Conservation (phyloP, 2,329 filamentous ascomycete species). For the Aspergillus sp. region DNA sequence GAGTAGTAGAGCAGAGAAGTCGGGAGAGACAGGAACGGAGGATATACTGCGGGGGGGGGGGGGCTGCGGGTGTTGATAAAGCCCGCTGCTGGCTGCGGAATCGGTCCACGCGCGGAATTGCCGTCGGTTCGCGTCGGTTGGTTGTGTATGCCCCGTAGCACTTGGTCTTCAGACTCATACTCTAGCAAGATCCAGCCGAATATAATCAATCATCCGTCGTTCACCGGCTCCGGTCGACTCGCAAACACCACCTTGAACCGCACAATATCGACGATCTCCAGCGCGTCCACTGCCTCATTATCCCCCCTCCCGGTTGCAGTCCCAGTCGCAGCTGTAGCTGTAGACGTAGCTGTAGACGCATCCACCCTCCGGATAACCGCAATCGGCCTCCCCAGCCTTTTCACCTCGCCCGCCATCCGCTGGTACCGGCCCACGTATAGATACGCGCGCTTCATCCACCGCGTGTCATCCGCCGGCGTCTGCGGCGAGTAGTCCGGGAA, state of each 20-base stretch:
- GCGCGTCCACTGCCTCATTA: conserved; percentile 23
- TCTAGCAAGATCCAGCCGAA: too few relatives aligned
- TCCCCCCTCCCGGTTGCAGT: too few relatives aligned
- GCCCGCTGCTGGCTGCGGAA: too few relatives aligned
- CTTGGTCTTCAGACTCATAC: too few relatives aligned
- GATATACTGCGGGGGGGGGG: too few relatives aligned
- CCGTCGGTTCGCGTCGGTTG: too few relatives aligned
- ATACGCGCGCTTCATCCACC: conserved; percentile 86
- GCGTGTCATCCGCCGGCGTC: conserved; percentile 42
- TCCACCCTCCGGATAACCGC: conserved; percentile 61
- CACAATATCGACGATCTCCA: conserved; percentile 82
- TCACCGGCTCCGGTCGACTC: conserved; percentile 74
- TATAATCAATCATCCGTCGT: conserved; percentile 30
- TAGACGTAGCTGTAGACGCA: conserved; percentile 6
- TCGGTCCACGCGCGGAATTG: too few relatives aligned
- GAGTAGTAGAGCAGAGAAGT: not conserved
- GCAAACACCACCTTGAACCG: conserved; percentile 81
- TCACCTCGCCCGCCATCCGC: conserved; percentile 78
- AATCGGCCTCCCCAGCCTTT: conserved; percentile 69
- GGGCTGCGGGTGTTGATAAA: too few relatives aligned
- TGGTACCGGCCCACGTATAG: conserved; percentile 85
- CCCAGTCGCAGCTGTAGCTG: too few relatives aligned
- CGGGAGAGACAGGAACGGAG: too few relatives aligned
- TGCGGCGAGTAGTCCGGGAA: conserved; percentile 65
- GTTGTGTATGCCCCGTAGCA: too few relatives aligned